phyloP scores from a whole-genome alignment of 208 protist species.

The Acanthamoeba lenticulata region DNA sequence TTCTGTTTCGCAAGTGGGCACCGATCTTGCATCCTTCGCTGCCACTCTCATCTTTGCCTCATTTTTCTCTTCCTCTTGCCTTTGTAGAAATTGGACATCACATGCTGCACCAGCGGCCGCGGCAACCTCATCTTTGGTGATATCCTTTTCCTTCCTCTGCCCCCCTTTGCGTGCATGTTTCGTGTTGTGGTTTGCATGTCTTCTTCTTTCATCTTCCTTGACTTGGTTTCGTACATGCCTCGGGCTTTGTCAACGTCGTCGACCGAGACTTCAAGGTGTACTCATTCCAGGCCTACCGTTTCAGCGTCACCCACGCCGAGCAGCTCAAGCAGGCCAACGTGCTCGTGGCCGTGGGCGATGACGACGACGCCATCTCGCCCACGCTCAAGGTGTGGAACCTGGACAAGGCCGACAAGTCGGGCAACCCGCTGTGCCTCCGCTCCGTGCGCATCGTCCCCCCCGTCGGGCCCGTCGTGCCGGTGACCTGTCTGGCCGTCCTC shows the following conservation, averaged over 20 bases:
- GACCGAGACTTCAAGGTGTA: constrained; percentile 83
- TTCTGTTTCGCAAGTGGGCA: neutral
- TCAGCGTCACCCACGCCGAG: constrained; percentile 85
- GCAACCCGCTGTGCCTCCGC: constrained; percentile 76
- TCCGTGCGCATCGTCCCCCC: constrained; percentile 65
- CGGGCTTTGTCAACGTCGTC: constrained; percentile 88
- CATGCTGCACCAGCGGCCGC: constrained; percentile 88
- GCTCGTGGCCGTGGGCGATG: constrained; percentile 90
- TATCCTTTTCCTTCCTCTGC: constrained; percentile 55
- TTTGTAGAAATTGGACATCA: constrained; percentile 84
- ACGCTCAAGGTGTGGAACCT: constrained; percentile 80
- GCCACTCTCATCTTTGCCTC: neutral
- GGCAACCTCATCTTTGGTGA: constrained; percentile 90
- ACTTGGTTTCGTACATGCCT: constrained; percentile 69
- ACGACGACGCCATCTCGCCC: constrained; percentile 79
- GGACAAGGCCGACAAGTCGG: constrained; percentile 73
- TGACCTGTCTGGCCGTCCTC: constrained; percentile 90
- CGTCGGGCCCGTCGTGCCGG: constrained; percentile 36
- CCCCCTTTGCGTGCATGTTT: neutral
- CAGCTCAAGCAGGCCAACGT: constrained; percentile 84
- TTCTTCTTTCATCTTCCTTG: neutral
- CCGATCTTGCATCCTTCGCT: too few relatives aligned
- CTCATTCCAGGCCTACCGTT: constrained; percentile 89
- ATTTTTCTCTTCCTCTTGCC: neutral
- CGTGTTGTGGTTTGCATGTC: neutral